Evolutionary conservation across 2,329 filamentous ascomycete genomes (phyloP).

Genomic region (Sclerotinia borealis): DNA sequence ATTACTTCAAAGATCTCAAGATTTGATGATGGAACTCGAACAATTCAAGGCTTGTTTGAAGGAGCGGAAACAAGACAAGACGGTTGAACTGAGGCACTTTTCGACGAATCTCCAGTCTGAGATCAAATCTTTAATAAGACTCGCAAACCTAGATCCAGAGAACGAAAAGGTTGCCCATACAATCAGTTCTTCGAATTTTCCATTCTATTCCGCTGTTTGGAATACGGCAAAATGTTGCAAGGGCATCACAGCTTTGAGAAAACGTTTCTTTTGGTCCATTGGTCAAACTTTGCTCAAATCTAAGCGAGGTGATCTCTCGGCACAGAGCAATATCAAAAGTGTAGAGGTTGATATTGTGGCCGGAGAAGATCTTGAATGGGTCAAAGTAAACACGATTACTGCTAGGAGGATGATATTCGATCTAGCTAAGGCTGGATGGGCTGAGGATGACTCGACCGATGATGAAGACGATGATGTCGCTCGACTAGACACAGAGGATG

Average conservation of each 20-base stretch:
- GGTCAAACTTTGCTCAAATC: conserved; percentile 12
- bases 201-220: conserved; percentile 61
- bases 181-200: conserved; percentile 58
- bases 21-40: conserved; percentile 40
- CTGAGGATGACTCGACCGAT: conserved; percentile 38
- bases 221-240: conserved; percentile 50
- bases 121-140: conserved; percentile 40
- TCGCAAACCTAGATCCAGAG: conserved; percentile 22
- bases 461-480: conserved; percentile 39
- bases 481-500: conserved; percentile 23
- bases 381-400: conserved; percentile 61
- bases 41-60: conserved; percentile 38
- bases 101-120: conserved; percentile 43
- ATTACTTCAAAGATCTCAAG: conserved; percentile 25
- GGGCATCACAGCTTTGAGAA: conserved; percentile 51
- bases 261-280: conserved; percentile 45
- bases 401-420: conserved; percentile 60
- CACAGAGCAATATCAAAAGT: conserved; percentile 8
- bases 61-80: conserved; percentile 39
- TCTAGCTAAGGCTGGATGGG: conserved; percentile 62
- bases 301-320: conserved; percentile 3
- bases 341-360: conserved; percentile 55
- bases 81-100: conserved; percentile 45
- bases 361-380: conserved; percentile 57
- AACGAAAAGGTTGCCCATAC: conserved; percentile 43